Evolutionary conservation across 2,329 filamentous ascomycete genomes (phyloP).

Genomic region (Aureobasidium uvarum): DNA sequence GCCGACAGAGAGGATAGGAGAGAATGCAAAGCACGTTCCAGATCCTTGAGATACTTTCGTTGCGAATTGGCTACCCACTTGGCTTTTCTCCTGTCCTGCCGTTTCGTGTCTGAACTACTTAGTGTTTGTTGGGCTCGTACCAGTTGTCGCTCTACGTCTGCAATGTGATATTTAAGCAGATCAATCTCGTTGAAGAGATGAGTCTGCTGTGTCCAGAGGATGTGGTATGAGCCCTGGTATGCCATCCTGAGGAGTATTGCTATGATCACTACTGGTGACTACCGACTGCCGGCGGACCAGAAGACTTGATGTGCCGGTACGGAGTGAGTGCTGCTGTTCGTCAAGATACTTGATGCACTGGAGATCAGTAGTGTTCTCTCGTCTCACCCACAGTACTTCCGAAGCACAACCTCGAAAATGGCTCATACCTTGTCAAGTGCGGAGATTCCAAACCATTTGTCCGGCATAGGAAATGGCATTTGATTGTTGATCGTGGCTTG

Average conservation of each 20-base stretch:
- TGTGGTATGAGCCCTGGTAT: constrained; percentile 2
- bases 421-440: background rate
- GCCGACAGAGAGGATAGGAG: background rate
- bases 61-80: constrained; percentile 3
- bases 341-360: background rate
- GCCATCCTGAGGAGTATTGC: background rate
- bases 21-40: background rate
- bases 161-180: background rate
- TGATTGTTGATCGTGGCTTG: constrained; percentile 5
- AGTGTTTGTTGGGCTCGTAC: background rate
- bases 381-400: background rate
- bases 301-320: background rate
- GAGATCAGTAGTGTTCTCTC: background rate
- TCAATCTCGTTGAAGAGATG: constrained; percentile 18
- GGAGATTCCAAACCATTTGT: background rate
- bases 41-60: background rate
- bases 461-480: constrained; percentile 16
- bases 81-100: constrained; percentile 12
- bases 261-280: background rate
- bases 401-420: background rate
- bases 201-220: constrained; percentile 18
- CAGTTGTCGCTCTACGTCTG: background rate
- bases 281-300: background rate
- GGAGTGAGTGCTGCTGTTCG: background rate
- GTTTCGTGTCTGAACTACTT: background rate